Conservation (phyloP, 2,329 filamentous ascomycete species). For the Diaporthe batatas region DNA sequence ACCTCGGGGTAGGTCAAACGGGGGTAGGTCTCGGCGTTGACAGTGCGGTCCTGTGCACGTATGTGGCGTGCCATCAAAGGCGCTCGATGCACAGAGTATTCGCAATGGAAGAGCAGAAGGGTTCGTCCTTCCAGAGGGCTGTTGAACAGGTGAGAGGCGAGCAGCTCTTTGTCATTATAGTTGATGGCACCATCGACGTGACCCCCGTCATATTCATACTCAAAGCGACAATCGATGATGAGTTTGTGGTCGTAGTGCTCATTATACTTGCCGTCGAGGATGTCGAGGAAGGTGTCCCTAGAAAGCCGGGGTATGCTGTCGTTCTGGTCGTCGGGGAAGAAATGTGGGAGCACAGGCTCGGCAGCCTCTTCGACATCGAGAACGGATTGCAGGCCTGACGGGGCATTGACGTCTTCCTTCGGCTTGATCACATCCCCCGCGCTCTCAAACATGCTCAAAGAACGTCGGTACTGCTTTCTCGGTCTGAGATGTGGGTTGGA, state of each 20-base stretch:
- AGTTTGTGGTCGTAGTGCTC: slow-evolving; percentile 83
- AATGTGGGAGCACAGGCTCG: slow-evolving; percentile 84
- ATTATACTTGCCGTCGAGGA: slow-evolving; percentile 87
- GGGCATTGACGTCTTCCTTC: slow-evolving; percentile 71
- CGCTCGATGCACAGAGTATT: slow-evolving; percentile 96
- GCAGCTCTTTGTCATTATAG: slow-evolving; percentile 94
- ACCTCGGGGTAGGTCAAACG: slow-evolving; percentile 94
- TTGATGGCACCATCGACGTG: slow-evolving; percentile 96
- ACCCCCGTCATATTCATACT: slow-evolving; percentile 97
- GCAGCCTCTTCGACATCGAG: slow-evolving; percentile 86
- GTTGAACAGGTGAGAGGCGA: slow-evolving; percentile 84
- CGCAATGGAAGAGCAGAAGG: slow-evolving; percentile 94
- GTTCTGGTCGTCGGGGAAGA: slow-evolving; percentile 81
- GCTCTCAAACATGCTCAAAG: slow-evolving; percentile 97
- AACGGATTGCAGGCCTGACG: slow-evolving; percentile 76
- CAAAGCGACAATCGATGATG: slow-evolving; percentile 96
- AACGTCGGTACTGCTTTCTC: slow-evolving; percentile 90
- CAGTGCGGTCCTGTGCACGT: slow-evolving; percentile 86
- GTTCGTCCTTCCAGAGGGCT: slow-evolving; percentile 77
- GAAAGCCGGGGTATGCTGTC: slow-evolving; percentile 92
- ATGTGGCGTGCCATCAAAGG: slow-evolving; percentile 97
- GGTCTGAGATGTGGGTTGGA: slow-evolving; percentile 81
- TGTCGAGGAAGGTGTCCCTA: slow-evolving; percentile 83
- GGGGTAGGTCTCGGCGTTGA: slow-evolving; percentile 89
- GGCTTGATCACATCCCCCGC: slow-evolving; percentile 88